Evolutionary conservation across 169 alveolate genomes (phyloP).

Genomic region (Eimeria brunetti): DNA sequence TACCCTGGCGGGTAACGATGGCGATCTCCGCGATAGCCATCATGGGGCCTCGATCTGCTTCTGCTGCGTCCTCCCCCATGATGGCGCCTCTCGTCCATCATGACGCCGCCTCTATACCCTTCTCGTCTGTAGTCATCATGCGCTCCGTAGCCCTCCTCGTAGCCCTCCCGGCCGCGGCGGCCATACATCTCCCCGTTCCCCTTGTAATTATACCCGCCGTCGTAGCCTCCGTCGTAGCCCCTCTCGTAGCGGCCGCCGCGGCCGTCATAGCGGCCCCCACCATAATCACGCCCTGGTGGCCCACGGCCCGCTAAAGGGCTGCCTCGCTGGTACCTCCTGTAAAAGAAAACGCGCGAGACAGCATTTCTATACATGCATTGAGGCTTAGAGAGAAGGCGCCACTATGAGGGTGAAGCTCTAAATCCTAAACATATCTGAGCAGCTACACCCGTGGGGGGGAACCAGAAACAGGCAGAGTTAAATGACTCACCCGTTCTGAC

Average conservation of each 20-base stretch:
- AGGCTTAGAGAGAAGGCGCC: not conserved
- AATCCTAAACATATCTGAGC: not conserved
- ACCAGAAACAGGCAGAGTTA: not conserved
- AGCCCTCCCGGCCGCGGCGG: conserved; percentile 48
- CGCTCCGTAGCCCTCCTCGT: conserved; percentile 68
- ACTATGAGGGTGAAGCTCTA: not conserved
- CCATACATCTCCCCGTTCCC: conserved; percentile 56
- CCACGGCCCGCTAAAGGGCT: conserved; percentile 32
- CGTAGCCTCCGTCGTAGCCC: conserved; percentile 41
- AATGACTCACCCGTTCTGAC: conserved; percentile 58
- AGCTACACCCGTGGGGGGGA: not conserved
- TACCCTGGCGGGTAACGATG: conserved; percentile 66
- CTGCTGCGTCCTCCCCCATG: conserved; percentile 68
- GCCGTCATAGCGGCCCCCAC: conserved; percentile 48
- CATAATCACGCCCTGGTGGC: conserved; percentile 27
- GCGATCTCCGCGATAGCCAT: conserved; percentile 70
- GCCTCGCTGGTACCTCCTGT: conserved; percentile 58
- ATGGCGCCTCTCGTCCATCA: conserved; percentile 12
- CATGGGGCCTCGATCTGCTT: conserved; percentile 72
- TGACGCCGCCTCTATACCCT: conserved; percentile 6
- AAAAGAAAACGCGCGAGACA: not conserved
- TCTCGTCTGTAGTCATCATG: conserved; percentile 54
- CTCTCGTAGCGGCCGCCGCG: conserved; percentile 50
- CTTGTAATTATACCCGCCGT: conserved; percentile 4
- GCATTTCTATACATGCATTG: too few relatives aligned